Base-by-base conservation (phyloP, 305 asterid genomes). In the Striga hermonthica region DNA sequence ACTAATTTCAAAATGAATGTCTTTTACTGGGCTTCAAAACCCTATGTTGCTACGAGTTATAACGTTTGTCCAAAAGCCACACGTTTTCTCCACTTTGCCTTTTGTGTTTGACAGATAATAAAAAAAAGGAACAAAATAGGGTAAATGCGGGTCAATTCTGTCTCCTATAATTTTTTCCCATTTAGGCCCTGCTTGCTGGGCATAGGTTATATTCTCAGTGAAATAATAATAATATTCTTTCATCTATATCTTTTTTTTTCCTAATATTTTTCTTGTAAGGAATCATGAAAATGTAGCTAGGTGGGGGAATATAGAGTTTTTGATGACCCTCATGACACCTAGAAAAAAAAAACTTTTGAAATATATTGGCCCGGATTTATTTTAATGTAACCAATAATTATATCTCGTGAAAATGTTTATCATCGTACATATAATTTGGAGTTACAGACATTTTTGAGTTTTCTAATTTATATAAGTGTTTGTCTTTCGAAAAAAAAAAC, bases 21-120 rank as follows among this genome's bases (percentile, higher is more conserved):
- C 65, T 36, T 63, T 44, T 70, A 15, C 59, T 36, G 31, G 5
- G 68, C 55, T 57, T 22, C 66, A 56, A 47, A 63, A 43, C 43
- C 31, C 64, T 34, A 69, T 61, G 74, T 52, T 70, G 64, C 65
- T 70, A 54, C 44, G 6, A 39, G 44, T 8, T 39, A 39, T 44
- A 41, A 38, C 57, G 38, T 6, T 22, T 9, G 61, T 64, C 28
- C 34, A n/a, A 22, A 50, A 39, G 49, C 67, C 63, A 49, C 34
- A 50, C 58, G 35, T 72, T 59, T 72, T 8, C 71, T 58, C 75
- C 71, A 72, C 76, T 54, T 22, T 72, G 66, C 55, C 48, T 65
- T 10, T 22, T 22, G 31, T 64, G 60, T 41, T 64, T 57, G 62
- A 16, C 67, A 57, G 66, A 14, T 60, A 64, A 65, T 64, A 38